Percentiles rank a stretch among this genome's conserved stretches.
Evolutionary conservation across 768 basidiomycete species (phyloP).

Genomic region (Russula sp.): DNA sequence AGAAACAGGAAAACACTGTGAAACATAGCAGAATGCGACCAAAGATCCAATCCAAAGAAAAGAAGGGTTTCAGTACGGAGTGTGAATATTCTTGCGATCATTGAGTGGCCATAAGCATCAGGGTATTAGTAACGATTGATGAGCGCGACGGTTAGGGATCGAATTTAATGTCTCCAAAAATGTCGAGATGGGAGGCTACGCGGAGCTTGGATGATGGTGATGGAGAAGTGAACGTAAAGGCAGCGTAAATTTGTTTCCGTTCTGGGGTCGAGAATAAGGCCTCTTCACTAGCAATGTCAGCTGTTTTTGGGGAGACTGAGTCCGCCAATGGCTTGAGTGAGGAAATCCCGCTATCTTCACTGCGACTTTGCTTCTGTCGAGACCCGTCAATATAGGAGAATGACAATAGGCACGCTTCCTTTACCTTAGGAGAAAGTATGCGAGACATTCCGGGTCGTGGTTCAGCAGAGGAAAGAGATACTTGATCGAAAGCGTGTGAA

Average conservation of each 20-base stretch:
- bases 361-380: conserved; percentile 19
- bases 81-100: conserved; percentile 24
- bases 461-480: conserved; percentile 29
- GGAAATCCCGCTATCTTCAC: conserved; percentile 14
- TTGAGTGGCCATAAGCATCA: conserved; percentile 20
- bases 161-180: conserved; percentile 31
- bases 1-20: conserved; percentile 13
- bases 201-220: conserved; percentile 58
- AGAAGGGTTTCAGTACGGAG: conserved; percentile 4
- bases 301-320: conserved; percentile 19
- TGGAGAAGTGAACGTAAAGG: conserved; percentile 78
- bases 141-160: conserved; percentile 18
- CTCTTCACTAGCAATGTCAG: conserved; percentile 6
- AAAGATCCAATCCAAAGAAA: conserved; percentile 20
- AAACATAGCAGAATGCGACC: conserved; percentile 20
- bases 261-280: conserved; percentile 66
- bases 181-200: conserved; percentile 34
- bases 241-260: conserved; percentile 65
- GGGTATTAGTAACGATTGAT: conserved; percentile 17
- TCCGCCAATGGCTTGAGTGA: conserved; percentile 19
- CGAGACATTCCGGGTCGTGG: conserved; percentile 7
- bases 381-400: conserved; percentile 6
- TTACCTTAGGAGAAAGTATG: conserved; percentile 24
- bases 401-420: neutral
- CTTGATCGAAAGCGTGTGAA: conserved; percentile 58